These are phyloP conservation scores for Salix suchowensis DNA, from an alignment of 345 rosid genomes.

Conservation along the genomic window DNA sequence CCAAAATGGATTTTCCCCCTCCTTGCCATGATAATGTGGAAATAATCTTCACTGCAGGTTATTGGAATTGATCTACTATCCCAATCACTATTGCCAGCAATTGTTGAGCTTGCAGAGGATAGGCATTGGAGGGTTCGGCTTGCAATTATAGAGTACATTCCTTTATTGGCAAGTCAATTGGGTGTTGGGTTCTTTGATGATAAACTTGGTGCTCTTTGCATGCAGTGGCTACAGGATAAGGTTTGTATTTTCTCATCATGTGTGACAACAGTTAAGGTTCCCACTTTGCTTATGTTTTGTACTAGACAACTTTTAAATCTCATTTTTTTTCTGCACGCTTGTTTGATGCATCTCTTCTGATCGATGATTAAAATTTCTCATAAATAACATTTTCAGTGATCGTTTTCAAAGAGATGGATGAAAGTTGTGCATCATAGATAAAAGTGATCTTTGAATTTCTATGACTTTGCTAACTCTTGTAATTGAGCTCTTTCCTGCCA, in stretches of 20 bases:
- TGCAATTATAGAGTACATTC: slow-evolving; percentile 94
- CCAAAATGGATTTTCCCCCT: neutral
- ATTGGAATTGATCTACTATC: slow-evolving; percentile 95
- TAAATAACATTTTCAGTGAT: neutral
- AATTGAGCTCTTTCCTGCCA: neutral
- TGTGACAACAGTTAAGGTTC: neutral
- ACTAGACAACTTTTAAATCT: neutral
- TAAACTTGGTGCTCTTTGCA: slow-evolving; percentile 92
- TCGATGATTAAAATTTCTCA: neutral
- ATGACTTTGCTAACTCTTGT: neutral
- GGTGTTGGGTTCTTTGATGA: slow-evolving; percentile 94
- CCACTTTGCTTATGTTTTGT: neutral
- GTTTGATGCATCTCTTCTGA: neutral
- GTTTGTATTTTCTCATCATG: slow-evolving; percentile 26
- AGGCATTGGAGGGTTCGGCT: slow-evolving; percentile 96
- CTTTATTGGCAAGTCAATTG: slow-evolving; percentile 87
- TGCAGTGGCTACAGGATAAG: slow-evolving; percentile 99
- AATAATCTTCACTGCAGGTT: slow-evolving; percentile 49
- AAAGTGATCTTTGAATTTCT: neutral
- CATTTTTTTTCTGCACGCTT: neutral
- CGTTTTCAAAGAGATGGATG: neutral
- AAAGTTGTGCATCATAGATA: neutral
- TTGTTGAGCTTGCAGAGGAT: slow-evolving; percentile 98
- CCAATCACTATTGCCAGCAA: slow-evolving; percentile 88
- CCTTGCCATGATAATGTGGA: neutral